phyloP scores from a whole-genome alignment of 371 early-diverging fungal genomes.

The Mortierella sp. region DNA sequence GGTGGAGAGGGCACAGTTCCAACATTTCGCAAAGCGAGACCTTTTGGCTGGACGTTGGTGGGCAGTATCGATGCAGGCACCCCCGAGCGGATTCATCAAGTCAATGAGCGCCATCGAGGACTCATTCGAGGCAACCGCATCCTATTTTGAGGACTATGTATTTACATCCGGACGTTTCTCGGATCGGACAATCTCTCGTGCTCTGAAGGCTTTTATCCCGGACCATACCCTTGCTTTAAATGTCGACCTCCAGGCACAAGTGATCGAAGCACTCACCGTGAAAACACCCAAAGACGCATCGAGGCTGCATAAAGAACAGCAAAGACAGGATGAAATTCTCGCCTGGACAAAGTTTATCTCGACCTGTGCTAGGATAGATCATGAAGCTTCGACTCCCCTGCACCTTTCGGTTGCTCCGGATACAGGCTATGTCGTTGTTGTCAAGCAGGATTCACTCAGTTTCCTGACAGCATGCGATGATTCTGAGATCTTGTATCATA shows the following conservation, averaged over 20 bases:
- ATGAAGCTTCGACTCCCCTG: conserved; percentile 29
- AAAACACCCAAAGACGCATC: conserved; percentile 2
- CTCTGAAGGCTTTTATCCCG: conserved; percentile 16
- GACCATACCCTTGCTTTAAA: conserved; percentile 14
- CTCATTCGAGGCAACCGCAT: conserved; percentile 18
- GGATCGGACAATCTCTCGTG: conserved; percentile 30
- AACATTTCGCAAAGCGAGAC: conserved; percentile 15
- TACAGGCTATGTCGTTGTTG: conserved; percentile 38
- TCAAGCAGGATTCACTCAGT: conserved; percentile 46
- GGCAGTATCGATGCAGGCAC: conserved; percentile 45
- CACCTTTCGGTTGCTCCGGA: conserved; percentile 30
- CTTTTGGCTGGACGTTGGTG: conserved; percentile 45
- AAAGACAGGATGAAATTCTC: conserved; percentile 26
- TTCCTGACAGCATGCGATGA: conserved; percentile 50
- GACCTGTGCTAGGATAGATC: conserved; percentile 40
- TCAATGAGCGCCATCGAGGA: conserved; percentile 43
- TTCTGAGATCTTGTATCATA: conserved; percentile 45
- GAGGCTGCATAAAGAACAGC: neutral
- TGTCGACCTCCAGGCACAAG: conserved; percentile 17
- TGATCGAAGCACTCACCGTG: conserved; percentile 20
- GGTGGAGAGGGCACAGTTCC: conserved; percentile 23
- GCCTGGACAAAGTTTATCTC: conserved; percentile 45
- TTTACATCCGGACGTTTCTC: conserved; percentile 47
- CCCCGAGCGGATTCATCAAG: conserved; percentile 32
- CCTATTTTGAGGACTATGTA: conserved; percentile 39